Conservation (phyloP, 495 filamentous ascomycete genomes). For the Chaetomium cochliodes region DNA sequence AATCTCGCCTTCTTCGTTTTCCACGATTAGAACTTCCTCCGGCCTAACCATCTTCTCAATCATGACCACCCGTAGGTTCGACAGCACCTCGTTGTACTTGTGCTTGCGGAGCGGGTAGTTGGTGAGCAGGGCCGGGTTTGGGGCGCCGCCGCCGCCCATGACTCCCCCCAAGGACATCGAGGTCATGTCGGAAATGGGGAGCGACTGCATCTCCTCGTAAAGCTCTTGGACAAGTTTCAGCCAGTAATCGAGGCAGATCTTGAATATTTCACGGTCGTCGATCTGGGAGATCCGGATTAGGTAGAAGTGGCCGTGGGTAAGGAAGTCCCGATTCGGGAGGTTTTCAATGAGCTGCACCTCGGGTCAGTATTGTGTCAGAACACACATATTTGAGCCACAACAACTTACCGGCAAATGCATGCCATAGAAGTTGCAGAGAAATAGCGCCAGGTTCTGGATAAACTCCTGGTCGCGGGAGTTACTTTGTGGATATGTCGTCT, state of each 20-base stretch:
- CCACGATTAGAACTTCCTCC: constrained; percentile 97
- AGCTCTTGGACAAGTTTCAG: constrained; percentile 97
- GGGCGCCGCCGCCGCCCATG: constrained; percentile 71
- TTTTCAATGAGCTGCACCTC: constrained; percentile 83
- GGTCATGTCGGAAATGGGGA: constrained; percentile 88
- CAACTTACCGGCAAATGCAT: constrained; percentile 81
- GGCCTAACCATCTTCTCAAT: constrained; percentile 99
- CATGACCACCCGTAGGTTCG: constrained; percentile 94
- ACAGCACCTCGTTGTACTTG: constrained; percentile 90
- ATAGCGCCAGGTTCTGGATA: constrained; percentile 92
- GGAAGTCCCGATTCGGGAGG: constrained; percentile 88
- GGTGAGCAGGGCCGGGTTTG: constrained; percentile 74
- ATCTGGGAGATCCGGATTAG: constrained; percentile 97
- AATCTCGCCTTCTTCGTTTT: constrained; percentile 99
- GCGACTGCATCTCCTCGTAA: constrained; percentile 96
- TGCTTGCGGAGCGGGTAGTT: constrained; percentile 94
- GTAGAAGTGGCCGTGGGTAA: constrained; percentile 95
- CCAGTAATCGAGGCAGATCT: constrained; percentile 99
- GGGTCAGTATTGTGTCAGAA: neutral
- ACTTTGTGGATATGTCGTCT: constrained; percentile 82
- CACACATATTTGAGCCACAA: neutral
- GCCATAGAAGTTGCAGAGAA: constrained; percentile 92
- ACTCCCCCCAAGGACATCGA: constrained; percentile 71
- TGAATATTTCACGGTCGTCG: constrained; percentile 98
- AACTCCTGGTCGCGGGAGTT: constrained; percentile 96